Base-by-base conservation (phyloP, 2,329 filamentous ascomycete genomes). In the Aspergillus uvarum region DNA sequence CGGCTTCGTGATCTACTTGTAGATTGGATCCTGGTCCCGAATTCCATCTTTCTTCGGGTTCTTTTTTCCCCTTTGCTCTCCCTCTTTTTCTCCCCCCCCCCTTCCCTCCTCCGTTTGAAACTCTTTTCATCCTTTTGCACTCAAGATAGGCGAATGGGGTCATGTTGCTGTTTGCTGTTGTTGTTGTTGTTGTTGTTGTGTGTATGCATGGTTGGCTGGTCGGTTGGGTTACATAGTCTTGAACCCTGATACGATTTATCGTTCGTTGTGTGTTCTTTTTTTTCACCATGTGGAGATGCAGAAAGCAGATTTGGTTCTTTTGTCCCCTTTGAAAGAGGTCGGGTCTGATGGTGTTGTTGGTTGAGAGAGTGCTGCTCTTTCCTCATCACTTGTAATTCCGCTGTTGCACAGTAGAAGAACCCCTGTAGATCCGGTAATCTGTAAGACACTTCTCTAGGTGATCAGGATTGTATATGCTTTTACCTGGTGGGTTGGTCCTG, bases 111-210 rank as follows among this genome's bases (percentile, higher is more conserved):
- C 32, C 32, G 11, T 35, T 35, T 12, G 14, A 16, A 12, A 35
- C 32, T 35, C 26, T 29, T 29, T 35, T 35, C 32, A 19, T 44
- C 38, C 38, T 48, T 29, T 48, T 48, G 53, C 42, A 55, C 42
- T 55, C 47, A 55, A 29, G 53, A 35, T 26, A 47, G 70, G 70
- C 70, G 70, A 71, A 67, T 62, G 67, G 70, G 62, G 67, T 71
- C 64, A 56, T 60, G 52, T 57, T 35, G 59, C 59, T 42, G 53
- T 58, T 58, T 54, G 58, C 55, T 62, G 55, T 50, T 31, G 32
- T 5, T 48, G 56, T 42, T 62, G 55, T 50, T 31, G 32, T 5
- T 48, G 56, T 42, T 56, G 60, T 58, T 58, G 51, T 22, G 24
- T 53, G 51, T 44, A 53, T 53, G 32, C 32, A 35, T 53, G 42